Evolutionary conservation across 768 basidiomycete species (phyloP), one percentile per base, ranked within the genome.

Genomic region (Trametes punicea): DNA sequence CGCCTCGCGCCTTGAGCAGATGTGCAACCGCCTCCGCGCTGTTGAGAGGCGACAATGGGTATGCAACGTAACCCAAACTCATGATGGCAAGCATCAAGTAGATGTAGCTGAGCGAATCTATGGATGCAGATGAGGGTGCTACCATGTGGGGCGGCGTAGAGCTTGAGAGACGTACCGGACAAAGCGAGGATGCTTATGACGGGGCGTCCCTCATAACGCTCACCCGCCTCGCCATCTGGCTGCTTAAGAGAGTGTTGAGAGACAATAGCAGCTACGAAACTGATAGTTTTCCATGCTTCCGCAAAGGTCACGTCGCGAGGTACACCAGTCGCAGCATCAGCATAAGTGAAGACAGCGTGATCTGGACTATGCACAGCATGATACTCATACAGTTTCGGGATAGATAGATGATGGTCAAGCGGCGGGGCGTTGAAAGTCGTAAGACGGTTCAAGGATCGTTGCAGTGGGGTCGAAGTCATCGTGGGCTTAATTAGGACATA

Each of bases 371-470:
- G 49, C 20, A 58, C 30, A 3, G 56, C 51, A 39, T 74, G 68
- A 59, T 62, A 73, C 38, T 75, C 74, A 23, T 65, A 67, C 16
- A 73, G 46, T 39, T 71, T 56, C 7, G 68, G 65, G 0, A 73
- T 39, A 9, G 64, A 64, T 9, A 72, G 46, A 10, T 58, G 63
- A 26, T 66, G 67, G 56, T 71, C 69, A 11, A 70, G 56, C 2
- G 66, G 66, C 4, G 73, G 71, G 11, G 64, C 46, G 10, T 13
- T 36, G 57, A 73, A 73, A 5, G 71, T 69, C n/a, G n/a, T n/a
- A n/a, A n/a, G n/a, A n/a, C n/a, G n/a, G n/a, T n/a, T n/a, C n/a
- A n/a, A n/a, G n/a, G n/a, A n/a, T n/a, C n/a, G n/a, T n/a, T n/a
- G n/a, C n/a, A n/a, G n/a, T n/a, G n/a, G n/a, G n/a, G n/a, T n/a